Percentiles rank a stretch among this genome's conserved stretches.
Evolutionary conservation across 164 flowering plant species (phyloP).

Genomic region (Protea cynaroides): DNA sequence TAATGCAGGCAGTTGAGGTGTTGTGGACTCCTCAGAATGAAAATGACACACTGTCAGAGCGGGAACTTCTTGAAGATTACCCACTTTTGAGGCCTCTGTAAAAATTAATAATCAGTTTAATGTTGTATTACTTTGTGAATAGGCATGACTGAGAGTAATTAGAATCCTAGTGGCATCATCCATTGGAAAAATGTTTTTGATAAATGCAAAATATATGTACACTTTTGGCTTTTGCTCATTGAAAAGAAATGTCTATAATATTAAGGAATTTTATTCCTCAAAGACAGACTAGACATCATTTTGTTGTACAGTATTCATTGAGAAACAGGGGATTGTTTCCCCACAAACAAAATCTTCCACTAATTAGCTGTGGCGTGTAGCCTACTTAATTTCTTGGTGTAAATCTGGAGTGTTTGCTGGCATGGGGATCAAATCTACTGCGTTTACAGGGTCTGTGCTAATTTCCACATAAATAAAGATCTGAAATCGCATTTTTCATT

Average conservation of each 20-base stretch:
- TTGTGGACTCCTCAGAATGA: slow-evolving; percentile 98
- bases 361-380: no score
- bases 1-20: slow-evolving; percentile 86
- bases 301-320: not conserved
- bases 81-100: slow-evolving; percentile 83
- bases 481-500: no score
- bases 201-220: no score
- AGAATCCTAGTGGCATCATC: slow-evolving; percentile 1
- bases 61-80: slow-evolving; percentile 87
- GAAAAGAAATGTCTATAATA: not conserved
- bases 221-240: not conserved
- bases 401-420: no score
- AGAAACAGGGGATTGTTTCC: no score
- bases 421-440: no score
- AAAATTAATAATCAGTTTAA: slow-evolving; percentile 3
- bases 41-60: slow-evolving; percentile 74
- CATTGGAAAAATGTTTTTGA: not conserved
- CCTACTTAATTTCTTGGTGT: no score
- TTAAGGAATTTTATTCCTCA: not conserved
- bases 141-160: not conserved
- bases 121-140: slow-evolving; percentile 4
- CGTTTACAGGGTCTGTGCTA: no score
- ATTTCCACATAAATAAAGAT: no score
- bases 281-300: not conserved
- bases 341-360: no score